Base-by-base conservation (phyloP, 2,329 filamentous ascomycete species). In the Macrophomina tecta region DNA sequence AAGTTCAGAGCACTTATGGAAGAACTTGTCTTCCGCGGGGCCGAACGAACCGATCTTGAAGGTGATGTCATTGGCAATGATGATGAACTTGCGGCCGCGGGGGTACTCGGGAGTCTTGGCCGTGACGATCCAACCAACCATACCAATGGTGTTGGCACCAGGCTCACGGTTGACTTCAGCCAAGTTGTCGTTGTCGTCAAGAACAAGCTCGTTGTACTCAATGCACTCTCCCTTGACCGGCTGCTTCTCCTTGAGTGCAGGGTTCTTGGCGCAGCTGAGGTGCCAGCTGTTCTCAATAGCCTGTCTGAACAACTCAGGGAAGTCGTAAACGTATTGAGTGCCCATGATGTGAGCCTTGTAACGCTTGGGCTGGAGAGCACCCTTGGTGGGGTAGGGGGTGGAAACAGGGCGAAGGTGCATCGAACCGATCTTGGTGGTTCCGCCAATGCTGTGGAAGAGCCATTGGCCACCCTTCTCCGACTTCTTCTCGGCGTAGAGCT, bases 311-410 rank as follows among this genome's bases (percentile, higher is more conserved):
- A 99, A 89, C 86, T 99, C 95, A 36, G 95, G 95, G 90, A 99
- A 99, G 81, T 99, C 95, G 79, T 99, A 99, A 65, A 98, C 95
- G 78, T 97, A 99, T 82, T 99, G 95, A 34, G 95, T 99, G 70
- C 95, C 95, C 94, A 99, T 97, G 69, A 98, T 85, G 79, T 99
- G 95, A 72, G 95, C 95, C 90, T 97, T 97, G 89, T 99, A 98
- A 74, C 95, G 90, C 89, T 98, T 98, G 69, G 95, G 95, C 83
- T 99, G 95, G 69, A 99, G 87, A 85, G 94, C 97, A 81, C 97
- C 96, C 89, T 99, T 99, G 76, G 94, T 97, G 45, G 94, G 91
- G 81, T 99, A 99, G 28, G 95, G 93, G 3, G 93, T 94, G 52
- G 89, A 91, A 71, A 98, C 94, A 5, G 94, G 89, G 76, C 96